A percentile compares a stretch with the other conserved stretches of the same genome.
Evolutionary conservation across 306 rosid species (phyloP).

Genomic region (Rosa multiflora): DNA sequence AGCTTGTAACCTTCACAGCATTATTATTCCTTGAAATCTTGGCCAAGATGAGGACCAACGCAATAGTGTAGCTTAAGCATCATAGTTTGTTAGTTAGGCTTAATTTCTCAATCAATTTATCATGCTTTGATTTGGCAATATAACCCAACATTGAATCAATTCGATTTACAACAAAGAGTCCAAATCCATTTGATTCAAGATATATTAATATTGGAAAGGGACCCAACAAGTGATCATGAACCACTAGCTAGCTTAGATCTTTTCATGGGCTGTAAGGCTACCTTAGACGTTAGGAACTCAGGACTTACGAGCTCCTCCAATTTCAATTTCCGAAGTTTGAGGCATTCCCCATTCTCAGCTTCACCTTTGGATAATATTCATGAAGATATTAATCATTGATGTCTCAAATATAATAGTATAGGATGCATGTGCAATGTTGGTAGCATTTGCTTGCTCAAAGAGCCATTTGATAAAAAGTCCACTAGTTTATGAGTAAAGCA

Average conservation of each 20-base stretch:
- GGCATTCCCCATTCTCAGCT: not conserved
- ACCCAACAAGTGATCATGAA: not conserved
- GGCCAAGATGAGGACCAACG: not conserved
- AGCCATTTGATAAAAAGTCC: conserved; percentile 1
- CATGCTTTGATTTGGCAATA: not conserved
- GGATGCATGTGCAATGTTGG: not conserved
- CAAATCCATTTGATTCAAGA: not conserved
- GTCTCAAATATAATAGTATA: not conserved
- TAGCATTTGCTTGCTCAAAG: conserved; percentile 20
- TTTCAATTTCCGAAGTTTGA: not conserved
- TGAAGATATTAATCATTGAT: no score
- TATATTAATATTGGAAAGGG: not conserved
- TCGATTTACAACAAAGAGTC: not conserved
- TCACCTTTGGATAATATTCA: conserved; percentile 4
- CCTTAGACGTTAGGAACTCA: not conserved
- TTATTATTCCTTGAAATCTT: not conserved
- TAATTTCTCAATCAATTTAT: not conserved
- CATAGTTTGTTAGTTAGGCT: not conserved
- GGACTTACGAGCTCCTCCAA: not conserved
- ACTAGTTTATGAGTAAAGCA: not conserved
- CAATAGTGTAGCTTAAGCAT: not conserved
- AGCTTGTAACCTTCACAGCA: not conserved
- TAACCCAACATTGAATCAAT: not conserved
- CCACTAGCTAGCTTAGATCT: conserved; percentile 1
- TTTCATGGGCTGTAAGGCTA: not conserved